phyloP scores from a whole-genome alignment of 345 rosid species.

The Eucalyptus marginata region DNA sequence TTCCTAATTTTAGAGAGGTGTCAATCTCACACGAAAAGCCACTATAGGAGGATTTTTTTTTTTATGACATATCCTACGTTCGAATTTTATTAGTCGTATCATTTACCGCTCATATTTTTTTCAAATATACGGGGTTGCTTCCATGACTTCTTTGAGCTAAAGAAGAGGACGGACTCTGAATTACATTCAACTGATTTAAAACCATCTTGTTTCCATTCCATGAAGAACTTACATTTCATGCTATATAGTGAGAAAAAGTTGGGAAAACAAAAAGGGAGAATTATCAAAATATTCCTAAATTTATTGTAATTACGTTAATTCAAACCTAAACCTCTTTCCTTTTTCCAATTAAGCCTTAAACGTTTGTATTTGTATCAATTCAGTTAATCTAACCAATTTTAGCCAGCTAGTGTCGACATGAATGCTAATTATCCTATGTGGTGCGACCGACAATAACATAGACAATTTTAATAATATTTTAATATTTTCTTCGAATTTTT shows the following conservation, averaged over 20 bases:
- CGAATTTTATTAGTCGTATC: not conserved
- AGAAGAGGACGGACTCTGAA: not conserved
- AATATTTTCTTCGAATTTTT: no score
- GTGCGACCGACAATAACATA: fast-evolving
- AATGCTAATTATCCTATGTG: not conserved
- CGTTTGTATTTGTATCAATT: fast-evolving
- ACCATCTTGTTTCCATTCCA: not conserved
- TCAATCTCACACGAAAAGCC: not conserved
- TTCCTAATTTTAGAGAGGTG: not conserved
- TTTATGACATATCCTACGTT: not conserved
- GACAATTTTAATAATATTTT: no score
- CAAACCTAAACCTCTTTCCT: no score
- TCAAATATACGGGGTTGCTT: not conserved
- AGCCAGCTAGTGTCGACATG: fast-evolving
- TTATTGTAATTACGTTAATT: no score
- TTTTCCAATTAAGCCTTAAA: no score
- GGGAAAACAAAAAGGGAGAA: not conserved
- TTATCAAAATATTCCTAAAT: not conserved
- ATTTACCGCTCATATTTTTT: not conserved
- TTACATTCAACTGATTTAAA: not conserved
- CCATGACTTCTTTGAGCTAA: not conserved
- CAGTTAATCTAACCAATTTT: fast-evolving
- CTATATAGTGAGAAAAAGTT: not conserved
- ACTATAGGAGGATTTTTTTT: not conserved
- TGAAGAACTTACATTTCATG: not conserved